Evolutionary conservation across 1,284 basidiomycete genomes (phyloP), one percentile per base, ranked within the genome.

Genomic region (Phellinidium pouzarii): DNA sequence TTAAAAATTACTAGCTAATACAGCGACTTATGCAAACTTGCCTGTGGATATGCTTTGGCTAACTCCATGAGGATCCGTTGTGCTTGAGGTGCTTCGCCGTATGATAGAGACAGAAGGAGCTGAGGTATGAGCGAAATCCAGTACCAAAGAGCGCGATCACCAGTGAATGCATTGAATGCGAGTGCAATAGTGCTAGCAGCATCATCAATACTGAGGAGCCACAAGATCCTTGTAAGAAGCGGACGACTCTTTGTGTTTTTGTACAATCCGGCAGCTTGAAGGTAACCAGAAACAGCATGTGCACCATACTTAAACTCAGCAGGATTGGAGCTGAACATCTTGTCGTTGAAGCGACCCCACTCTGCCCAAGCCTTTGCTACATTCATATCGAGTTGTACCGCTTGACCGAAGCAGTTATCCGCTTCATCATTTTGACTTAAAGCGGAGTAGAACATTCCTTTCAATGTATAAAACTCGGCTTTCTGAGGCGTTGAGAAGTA

Each of bases 41-140:
- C 94, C 77, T 98, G 96, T 29, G 97, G 96, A 71, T 86, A 96
- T 57, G 84, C 75, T 68, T 95, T 94, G 37, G 95, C 94, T 53
- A 99, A 80, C 59, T 91, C 90, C 57, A 95, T 75, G 44, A 99
- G 76, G 48, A 99, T 80, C 65, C 89, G 87, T 14, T 94, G 81
- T 0, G 94, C 95, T 66, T 95, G 94, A 61, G 91, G 91, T 29
- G 91, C 87, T 69, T 99, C 96, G 47, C 91, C 82, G 58, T 95
- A 87, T 5, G 90, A 90, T 23, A 99, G 77, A 2, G 94, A 93
- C 48, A 91, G 70, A 59, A 94, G 84, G n/a, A 99, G 78, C 65
- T 99, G 96, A 12, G 96, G 96, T 47, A 98, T 94, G 53, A 98
- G 78, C 1, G 94, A 91, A 62, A 99, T 96, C 96, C 96, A 99